Base-by-base conservation (phyloP, 78 protist genomes). In the Pigoraptor vietnamica region DNA sequence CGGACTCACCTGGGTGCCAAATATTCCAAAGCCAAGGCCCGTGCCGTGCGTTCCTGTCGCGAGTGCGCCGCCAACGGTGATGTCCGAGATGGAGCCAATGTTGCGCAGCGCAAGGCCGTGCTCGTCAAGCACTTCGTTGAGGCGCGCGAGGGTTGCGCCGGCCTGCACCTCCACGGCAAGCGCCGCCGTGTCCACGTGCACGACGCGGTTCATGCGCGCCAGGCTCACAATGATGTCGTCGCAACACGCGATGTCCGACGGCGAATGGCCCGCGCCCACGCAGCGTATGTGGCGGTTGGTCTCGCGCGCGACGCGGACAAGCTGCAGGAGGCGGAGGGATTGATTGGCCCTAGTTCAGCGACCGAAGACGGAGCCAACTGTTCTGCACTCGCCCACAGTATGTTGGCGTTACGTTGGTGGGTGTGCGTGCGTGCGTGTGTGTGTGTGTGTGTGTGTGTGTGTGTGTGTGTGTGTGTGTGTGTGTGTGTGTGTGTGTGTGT, bases 21-120 rank as follows among this genome's bases (percentile, higher is more conserved):
- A 19, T 24, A 36, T 39, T 25, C 89, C 89, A 87, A 87, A 87
- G 35, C 19, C 14, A 14, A 37, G 24, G 2, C 90, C 90, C 48
- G 90, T 39, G 23, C 90, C 90, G n/a, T 88, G 90, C 48, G 90
- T 88, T 1, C 33, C 82, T 1, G 79, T 88, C 67, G 48, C 33
- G 39, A 37, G 6, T 2, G n/a, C 67, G 40, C 90, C 90, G n/a
- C 67, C 55, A 40, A 88, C 39, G 25, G 90, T n/a, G 29, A n/a
- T 21, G 21, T 88, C 90, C 23, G 82, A 40, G 90, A 88, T 29
- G 0, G 82, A 1, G 79, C 90, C 90, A 0, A 88, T 48, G 23
- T 38, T 39, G 33, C 37, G 9, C 10, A 37, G 1, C 35, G 90
- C 90, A 9, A 40, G 67, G 2, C 67, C 90, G 34, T n/a, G 32